Percentiles rank a stretch among this genome's conserved stretches.
Conservation (phyloP, 495 filamentous ascomycete species). For the Hypoxylon perforatum region DNA sequence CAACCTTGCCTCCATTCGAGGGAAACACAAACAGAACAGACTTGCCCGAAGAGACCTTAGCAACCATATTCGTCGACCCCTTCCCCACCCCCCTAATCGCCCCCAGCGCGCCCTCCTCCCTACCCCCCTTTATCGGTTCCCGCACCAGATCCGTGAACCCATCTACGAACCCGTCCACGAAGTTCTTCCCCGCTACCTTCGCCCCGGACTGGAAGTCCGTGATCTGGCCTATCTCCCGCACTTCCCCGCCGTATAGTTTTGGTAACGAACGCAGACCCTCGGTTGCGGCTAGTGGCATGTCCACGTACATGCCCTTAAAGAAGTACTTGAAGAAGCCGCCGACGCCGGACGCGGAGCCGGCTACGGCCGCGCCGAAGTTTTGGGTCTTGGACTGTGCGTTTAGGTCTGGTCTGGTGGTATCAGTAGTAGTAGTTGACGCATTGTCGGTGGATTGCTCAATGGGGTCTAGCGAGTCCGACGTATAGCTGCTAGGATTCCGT, state of each 20-base stretch:
- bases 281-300: conserved; percentile 65
- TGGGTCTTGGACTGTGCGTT: neutral
- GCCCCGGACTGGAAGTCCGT: conserved; percentile 53
- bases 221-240: conserved; percentile 49
- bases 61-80: conserved; percentile 7
- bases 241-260: conserved; percentile 64
- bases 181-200: conserved; percentile 40
- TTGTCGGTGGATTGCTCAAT: neutral
- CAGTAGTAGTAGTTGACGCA: neutral
- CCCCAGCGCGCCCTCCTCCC: neutral
- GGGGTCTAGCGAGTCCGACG: too few species aligned
- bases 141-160: conserved; percentile 16
- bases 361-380: conserved; percentile 38
- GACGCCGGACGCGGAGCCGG: conserved; percentile 49
- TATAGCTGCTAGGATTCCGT: too few species aligned
- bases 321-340: conserved; percentile 48
- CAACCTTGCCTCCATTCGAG: neutral
- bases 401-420: too few species aligned
- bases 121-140: conserved; percentile 6
- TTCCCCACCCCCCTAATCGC: conserved; percentile 4
- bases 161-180: conserved; percentile 20
- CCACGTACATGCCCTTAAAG: conserved; percentile 57
- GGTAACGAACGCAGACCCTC: conserved; percentile 70
- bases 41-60: conserved; percentile 7
- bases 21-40: neutral